Evolutionary conservation across 352 stramenopile genomes (phyloP).

Genomic region (Pythium brassicae): DNA sequence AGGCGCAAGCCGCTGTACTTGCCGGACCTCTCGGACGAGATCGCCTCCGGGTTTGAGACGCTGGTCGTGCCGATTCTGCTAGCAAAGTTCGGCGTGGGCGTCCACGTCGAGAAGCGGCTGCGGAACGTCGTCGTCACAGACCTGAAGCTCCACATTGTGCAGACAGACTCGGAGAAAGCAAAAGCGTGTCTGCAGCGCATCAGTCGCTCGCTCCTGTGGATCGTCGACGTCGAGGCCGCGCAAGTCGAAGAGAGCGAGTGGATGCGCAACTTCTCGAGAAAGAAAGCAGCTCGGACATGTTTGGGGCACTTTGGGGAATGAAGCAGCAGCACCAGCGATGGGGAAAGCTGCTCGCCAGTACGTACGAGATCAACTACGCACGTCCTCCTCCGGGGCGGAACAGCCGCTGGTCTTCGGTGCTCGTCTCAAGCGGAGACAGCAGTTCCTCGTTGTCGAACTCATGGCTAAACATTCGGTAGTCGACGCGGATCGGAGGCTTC

Average conservation of each 20-base stretch:
- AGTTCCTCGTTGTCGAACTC: conserved; percentile 21
- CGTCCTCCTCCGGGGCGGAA: conserved; percentile 18
- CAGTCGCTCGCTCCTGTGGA: conserved; percentile 44
- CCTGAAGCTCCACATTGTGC: conserved; percentile 39
- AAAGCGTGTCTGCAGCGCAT: conserved; percentile 45
- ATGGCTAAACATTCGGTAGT: conserved; percentile 57
- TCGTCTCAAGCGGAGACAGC: conserved; percentile 34
- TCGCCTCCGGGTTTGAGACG: conserved; percentile 56
- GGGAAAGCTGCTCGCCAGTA: too few relatives aligned
- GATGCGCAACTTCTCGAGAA: conserved; percentile 25
- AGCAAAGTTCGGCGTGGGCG: conserved; percentile 46
- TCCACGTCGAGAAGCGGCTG: conserved; percentile 56
- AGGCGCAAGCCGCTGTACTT: conserved; percentile 51
- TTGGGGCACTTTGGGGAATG: neutral
- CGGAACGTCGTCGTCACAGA: conserved; percentile 64
- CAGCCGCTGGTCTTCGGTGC: conserved; percentile 42
- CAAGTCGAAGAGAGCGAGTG: conserved; percentile 39
- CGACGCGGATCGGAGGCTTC: conserved; percentile 33
- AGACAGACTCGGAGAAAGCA: conserved; percentile 19
- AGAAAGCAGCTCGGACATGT: conserved; percentile 22
- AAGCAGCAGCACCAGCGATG: too few relatives aligned
- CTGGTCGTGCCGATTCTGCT: conserved; percentile 56
- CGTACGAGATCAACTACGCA: too few relatives aligned
- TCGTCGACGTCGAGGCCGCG: conserved; percentile 41
- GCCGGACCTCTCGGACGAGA: conserved; percentile 53